Evolutionary conservation across 2,329 filamentous ascomycete genomes (phyloP).

Genomic region (Penicillium oxalicum): DNA sequence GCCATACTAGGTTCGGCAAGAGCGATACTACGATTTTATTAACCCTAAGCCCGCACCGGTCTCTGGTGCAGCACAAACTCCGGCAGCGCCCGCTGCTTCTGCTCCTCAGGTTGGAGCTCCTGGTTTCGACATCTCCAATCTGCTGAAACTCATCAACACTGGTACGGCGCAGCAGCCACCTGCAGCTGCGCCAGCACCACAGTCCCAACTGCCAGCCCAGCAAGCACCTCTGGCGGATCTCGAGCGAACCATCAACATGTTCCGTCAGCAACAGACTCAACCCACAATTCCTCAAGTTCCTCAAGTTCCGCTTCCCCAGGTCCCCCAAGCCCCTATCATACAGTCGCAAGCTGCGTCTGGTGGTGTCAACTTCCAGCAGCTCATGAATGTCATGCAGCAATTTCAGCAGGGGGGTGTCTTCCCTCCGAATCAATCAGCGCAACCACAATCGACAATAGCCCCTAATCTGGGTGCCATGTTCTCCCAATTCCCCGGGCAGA

Average conservation of each 20-base stretch:
- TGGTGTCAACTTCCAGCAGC: slow-evolving; percentile 34
- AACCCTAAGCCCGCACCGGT: slow-evolving; percentile 25
- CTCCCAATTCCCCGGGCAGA: slow-evolving; percentile 27
- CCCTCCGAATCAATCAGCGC: slow-evolving; percentile 20
- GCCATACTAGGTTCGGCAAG: slow-evolving; percentile 33
- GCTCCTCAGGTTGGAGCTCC: slow-evolving; percentile 14
- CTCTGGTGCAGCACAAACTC: slow-evolving; percentile 2
- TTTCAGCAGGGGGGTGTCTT: slow-evolving; percentile 27
- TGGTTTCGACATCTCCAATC: slow-evolving; percentile 35
- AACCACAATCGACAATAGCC: slow-evolving; percentile 22
- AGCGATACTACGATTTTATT: slow-evolving; percentile 35
- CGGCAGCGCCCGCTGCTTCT: slow-evolving; percentile 15
- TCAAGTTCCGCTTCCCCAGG: slow-evolving; percentile 14
- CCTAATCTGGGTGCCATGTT: slow-evolving; percentile 34
- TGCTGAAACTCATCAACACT: slow-evolving; percentile 39
- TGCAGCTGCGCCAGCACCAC: slow-evolving; percentile 23
- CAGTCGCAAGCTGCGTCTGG: slow-evolving; percentile 20
- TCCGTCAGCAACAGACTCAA: slow-evolving; percentile 26
- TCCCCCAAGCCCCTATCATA: slow-evolving; percentile 21
- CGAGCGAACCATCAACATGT: slow-evolving; percentile 37
- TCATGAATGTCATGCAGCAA: slow-evolving; percentile 38
- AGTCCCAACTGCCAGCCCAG: slow-evolving; percentile 19
- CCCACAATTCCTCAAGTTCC: slow-evolving; percentile 7
- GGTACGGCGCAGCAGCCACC: slow-evolving; percentile 28
- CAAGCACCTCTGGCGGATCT: slow-evolving; percentile 25